A percentile compares a stretch with the other conserved stretches of the same genome.
phyloP scores from a whole-genome alignment of 305 asterid genomes.

The Fraxinus ornus region DNA sequence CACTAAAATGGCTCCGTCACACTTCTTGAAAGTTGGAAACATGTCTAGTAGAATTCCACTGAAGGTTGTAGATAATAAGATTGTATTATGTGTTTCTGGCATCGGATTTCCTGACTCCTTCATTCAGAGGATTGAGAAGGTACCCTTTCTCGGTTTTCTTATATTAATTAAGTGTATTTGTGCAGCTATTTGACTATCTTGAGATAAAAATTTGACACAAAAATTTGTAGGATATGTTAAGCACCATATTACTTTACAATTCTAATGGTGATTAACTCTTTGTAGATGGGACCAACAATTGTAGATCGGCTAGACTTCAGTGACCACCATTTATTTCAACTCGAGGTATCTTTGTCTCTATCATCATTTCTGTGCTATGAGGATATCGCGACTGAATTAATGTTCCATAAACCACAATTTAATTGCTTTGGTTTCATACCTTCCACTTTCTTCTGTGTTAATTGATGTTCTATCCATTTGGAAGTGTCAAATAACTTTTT shows the following conservation, averaged over 20 bases:
- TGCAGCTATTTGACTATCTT: conserved; percentile 16
- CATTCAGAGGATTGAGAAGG: conserved; percentile 57
- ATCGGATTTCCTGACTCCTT: conserved; percentile 81
- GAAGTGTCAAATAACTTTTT: conserved; percentile 9
- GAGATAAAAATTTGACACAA: neutral
- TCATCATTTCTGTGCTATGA: neutral
- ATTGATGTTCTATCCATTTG: neutral
- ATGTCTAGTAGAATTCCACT: conserved; percentile 44
- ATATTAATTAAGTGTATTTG: neutral
- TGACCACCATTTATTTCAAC: conserved; percentile 69
- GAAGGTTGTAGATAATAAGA: conserved; percentile 34
- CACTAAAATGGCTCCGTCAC: conserved; percentile 61
- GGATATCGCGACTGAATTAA: neutral
- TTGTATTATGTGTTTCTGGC: conserved; percentile 74
- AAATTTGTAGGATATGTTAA: neutral
- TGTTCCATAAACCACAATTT: neutral
- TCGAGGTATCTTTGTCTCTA: conserved; percentile 40
- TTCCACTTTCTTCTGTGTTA: neutral
- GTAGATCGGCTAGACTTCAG: conserved; percentile 77
- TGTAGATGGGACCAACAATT: conserved; percentile 75
- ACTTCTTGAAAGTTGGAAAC: conserved; percentile 55
- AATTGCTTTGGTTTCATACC: neutral
- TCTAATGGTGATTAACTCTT: conserved; percentile 21
- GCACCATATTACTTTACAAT: neutral
- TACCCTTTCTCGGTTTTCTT: conserved; percentile 15